Base-by-base conservation (phyloP, 768 basidiomycete genomes). In the Lactarius evosmus region DNA sequence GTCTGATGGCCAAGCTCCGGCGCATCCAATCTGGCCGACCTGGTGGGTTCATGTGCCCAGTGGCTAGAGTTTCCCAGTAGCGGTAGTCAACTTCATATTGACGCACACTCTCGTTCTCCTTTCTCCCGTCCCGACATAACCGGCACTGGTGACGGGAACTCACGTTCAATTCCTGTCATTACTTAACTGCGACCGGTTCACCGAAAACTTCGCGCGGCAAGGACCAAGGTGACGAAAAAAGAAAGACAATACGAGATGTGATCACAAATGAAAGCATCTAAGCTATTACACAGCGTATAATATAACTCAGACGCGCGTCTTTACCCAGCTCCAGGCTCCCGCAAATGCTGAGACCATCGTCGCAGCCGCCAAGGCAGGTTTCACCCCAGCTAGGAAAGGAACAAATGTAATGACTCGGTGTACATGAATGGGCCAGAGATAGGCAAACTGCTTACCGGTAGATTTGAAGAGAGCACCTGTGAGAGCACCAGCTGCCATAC, bases 301-400 rank as follows among this genome's bases (percentile, higher is more conserved):
- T 70, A 33, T 76, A 75, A 49, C 75, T 89, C 82, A 92, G 77
- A 95, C 82, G 72, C 81, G 87, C 78, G 84, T 87, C 83, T 99
- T 98, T 78, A 94, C 85, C 79, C 87, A 90, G 78, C 94, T 93
- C 96, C 96, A 99, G 64, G 86, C 79, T 62, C 95, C 95, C 65
- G 96, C 95, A 74, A 87, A 80, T 69, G 87, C 90, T 69, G 94
- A 94, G 76, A 95, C 89, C 69, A 97, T 76, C 56, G 89, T 89
- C 61, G 93, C 94, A 69, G 95, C 91, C 63, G 90, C 90, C 60
- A 95, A 77, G 67, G 93, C 93, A 69, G 95, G 93, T 75, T 81
- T 87, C 63, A 98, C 82, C 67, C 96, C 96, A 78, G 96, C 96
- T 98, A 77, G 73, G 74, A 60, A 75, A 11, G 4, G 73, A 70